Conservation (phyloP, 73 alveolate genomes). For the Paramecium primaurelia region DNA sequence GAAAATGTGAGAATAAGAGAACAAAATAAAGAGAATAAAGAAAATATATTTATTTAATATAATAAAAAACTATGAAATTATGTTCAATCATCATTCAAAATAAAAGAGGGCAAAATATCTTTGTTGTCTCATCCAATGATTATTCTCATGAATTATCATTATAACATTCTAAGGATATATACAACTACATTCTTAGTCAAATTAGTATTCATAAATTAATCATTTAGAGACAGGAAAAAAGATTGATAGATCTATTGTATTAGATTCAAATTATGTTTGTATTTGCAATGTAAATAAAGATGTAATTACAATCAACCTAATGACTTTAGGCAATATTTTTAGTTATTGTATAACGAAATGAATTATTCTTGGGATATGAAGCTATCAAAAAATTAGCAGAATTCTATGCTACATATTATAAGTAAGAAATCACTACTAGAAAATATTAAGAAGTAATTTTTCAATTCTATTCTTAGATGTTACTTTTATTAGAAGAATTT, state of each 20-base stretch:
- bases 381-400: background rate
- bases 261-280: constrained; percentile 41
- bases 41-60: background rate
- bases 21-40: background rate
- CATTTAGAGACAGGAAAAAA: constrained; percentile 35
- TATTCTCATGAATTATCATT: constrained; percentile 33
- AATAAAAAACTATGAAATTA: constrained; percentile 23
- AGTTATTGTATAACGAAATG: constrained; percentile 20
- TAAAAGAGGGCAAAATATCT: constrained; percentile 28
- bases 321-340: constrained; percentile 12
- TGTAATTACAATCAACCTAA: background rate
- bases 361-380: constrained; percentile 42
- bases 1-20: background rate
- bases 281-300: constrained; percentile 20
- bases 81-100: constrained; percentile 30
- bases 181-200: background rate
- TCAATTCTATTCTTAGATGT: background rate
- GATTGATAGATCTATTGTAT: background rate
- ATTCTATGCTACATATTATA: background rate
- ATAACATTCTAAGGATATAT: background rate
- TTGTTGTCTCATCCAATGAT: constrained; percentile 41
- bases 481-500: constrained; percentile 10
- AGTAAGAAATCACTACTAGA: background rate
- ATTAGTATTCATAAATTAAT: background rate
- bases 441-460: background rate